Evolutionary conservation across 202 grass and related monocot genomes (phyloP).

Genomic region (Panicum virgatum): DNA sequence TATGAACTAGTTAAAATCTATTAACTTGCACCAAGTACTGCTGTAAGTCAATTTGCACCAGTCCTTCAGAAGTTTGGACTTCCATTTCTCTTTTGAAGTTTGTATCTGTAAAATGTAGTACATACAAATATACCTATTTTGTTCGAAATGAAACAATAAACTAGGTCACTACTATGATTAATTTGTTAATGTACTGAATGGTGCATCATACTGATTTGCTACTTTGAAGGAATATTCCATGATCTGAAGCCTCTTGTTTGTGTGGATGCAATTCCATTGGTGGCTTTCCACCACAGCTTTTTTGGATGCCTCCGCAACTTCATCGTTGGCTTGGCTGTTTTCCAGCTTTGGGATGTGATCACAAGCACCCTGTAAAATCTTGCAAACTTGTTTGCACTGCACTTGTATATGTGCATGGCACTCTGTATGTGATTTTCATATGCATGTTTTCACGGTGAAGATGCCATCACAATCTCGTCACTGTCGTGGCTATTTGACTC

Average conservation of each 20-base stretch:
- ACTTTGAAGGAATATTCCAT: slow-evolving; percentile 21
- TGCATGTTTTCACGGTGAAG: slow-evolving; percentile 36
- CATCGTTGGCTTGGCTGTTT: slow-evolving; percentile 31
- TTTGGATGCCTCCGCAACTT: slow-evolving; percentile 19
- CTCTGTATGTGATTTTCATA: slow-evolving; percentile 15
- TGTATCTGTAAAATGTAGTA: not conserved
- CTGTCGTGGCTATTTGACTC: slow-evolving; percentile 35
- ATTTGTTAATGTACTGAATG: not conserved
- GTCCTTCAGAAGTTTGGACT: not conserved
- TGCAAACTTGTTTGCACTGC: slow-evolving; percentile 59
- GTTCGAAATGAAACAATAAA: not conserved
- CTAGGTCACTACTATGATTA: slow-evolving; percentile 27
- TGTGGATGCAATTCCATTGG: slow-evolving; percentile 4
- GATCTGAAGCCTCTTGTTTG: slow-evolving; percentile 14
- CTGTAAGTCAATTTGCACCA: not conserved
- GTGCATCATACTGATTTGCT: slow-evolving; percentile 12
- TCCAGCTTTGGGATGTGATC: slow-evolving; percentile 40
- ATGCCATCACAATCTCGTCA: slow-evolving; percentile 46
- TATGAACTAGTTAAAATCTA: not conserved
- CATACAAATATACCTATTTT: not conserved
- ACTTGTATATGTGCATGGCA: slow-evolving; percentile 26
- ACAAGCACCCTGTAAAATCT: slow-evolving; percentile 45
- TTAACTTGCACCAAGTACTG: not conserved
- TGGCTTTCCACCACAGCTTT: slow-evolving; percentile 13
- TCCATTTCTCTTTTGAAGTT: not conserved